Conservation (phyloP, 2,329 filamentous ascomycete genomes). For the Colletotrichum sublineola region DNA sequence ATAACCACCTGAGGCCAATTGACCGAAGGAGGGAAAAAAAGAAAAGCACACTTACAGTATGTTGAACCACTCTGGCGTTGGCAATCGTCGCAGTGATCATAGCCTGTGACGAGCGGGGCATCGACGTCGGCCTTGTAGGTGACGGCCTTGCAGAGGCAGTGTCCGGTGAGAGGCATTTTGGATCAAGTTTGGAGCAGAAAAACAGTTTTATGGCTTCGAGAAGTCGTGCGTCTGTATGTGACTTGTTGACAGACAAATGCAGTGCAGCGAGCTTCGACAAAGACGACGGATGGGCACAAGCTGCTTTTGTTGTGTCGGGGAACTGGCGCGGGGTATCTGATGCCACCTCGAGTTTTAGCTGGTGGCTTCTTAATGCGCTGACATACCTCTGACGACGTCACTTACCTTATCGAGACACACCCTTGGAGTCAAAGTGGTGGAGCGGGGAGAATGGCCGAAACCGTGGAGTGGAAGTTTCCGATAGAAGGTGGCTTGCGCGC, state of each 20-base stretch:
- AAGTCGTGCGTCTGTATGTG: not conserved
- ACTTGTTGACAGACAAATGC: constrained; percentile 22
- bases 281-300: constrained; percentile 22
- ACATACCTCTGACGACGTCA: constrained; percentile 39
- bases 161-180: constrained; percentile 75
- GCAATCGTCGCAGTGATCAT: constrained; percentile 81
- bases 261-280: constrained; percentile 25
- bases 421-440: constrained; percentile 18
- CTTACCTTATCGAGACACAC: constrained; percentile 34
- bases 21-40: not conserved
- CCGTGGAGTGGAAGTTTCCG: constrained; percentile 29
- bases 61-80: constrained; percentile 78
- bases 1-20: not conserved
- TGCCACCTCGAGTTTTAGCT: constrained; percentile 34
- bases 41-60: constrained; percentile 65
- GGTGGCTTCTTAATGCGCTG: constrained; percentile 33
- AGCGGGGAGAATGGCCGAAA: constrained; percentile 35
- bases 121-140: constrained; percentile 74
- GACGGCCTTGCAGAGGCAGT: constrained; percentile 79
- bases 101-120: constrained; percentile 67
- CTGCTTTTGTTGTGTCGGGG: constrained; percentile 32
- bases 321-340: constrained; percentile 37
- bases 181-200: not conserved
- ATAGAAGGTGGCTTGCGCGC: constrained; percentile 24
- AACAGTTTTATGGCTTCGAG: constrained; percentile 16